phyloP scores from a whole-genome alignment of 2,329 filamentous ascomycete species.

The Aureobasidium sp. region DNA sequence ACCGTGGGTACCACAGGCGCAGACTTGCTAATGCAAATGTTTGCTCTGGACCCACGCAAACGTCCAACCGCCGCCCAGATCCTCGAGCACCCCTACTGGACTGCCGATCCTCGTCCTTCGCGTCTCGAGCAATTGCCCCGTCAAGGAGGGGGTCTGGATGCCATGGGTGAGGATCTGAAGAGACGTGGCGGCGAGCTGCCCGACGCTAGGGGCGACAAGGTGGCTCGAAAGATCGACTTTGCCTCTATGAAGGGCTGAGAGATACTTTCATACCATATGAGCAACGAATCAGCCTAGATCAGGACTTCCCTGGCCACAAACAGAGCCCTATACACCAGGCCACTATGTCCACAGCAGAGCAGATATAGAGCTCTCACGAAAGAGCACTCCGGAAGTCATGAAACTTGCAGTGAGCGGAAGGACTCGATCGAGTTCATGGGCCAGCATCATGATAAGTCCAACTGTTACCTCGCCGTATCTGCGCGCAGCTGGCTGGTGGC shows the following conservation, averaged over 20 bases:
- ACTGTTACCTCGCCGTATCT: background rate
- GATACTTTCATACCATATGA: background rate
- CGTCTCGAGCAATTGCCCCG: slow-evolving; percentile 72
- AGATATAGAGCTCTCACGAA: background rate
- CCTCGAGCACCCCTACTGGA: slow-evolving; percentile 82
- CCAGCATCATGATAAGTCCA: background rate
- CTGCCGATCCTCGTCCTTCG: slow-evolving; percentile 73
- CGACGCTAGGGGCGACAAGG: slow-evolving; percentile 60
- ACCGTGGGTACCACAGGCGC: slow-evolving; percentile 76
- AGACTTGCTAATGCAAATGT: slow-evolving; percentile 78
- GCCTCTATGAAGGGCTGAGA: slow-evolving; percentile 40
- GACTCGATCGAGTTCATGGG: too few species aligned
- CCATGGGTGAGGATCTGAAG: slow-evolving; percentile 76
- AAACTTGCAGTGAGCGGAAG: background rate
- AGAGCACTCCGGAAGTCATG: background rate
- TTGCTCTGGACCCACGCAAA: slow-evolving; percentile 79
- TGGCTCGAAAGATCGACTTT: slow-evolving; percentile 79
- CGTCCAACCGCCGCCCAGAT: slow-evolving; percentile 71
- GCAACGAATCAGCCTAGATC: background rate
- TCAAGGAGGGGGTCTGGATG: slow-evolving; percentile 65
- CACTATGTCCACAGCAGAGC: background rate
- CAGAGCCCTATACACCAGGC: background rate
- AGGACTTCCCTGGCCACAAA: background rate
- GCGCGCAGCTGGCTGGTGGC: background rate
- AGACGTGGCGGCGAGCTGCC: slow-evolving; percentile 66